Base-by-base conservation (phyloP, 2,329 filamentous ascomycete species). In the Colletotrichum zoysiae region DNA sequence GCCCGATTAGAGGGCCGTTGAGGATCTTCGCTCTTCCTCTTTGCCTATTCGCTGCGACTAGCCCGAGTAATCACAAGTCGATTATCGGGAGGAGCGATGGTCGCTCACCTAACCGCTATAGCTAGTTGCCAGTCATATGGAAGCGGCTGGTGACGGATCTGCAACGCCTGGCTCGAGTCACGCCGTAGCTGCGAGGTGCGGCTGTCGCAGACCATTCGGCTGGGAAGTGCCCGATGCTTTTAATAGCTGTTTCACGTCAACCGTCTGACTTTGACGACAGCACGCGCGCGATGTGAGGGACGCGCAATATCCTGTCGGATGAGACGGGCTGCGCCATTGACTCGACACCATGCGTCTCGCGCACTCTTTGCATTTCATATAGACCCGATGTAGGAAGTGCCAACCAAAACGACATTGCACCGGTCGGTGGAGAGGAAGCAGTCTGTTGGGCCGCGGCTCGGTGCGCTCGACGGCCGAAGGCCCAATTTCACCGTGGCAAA, bases 221-320 rank as follows among this genome's bases (percentile, higher is more conserved):
- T 60, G 69, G 59, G 44, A 53, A 38, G 55, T 61, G 46, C 30
- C 69, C 65, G 69, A 59, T 55, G 69, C 69, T 71, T 71, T 71
- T 69, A 71, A 69, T 64, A 71, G 59, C 65, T 42, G 69, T 69
- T 71, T 71, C 69, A 71, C 65, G 18, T 68, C 59, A 23, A n/a
- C 53, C 65, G 46, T 64, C 69, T 59, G 55, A 69, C 38, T 20
- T 63, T 46, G 30, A n/a, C 46, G n/a, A 26, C 65, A 69, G 16
- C 30, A 30, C 30, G 53, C 35, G 11, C n/a, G 46, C 35, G 42
- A 50, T 62, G 38, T 53, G 50, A 62, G n/a, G 42, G 68, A 71
- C 51, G 58, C 68, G 64, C 68, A 71, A 67, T 55, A 62, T 33
- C 30, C 50, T 46, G 51, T 71, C 50, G 55, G 58, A 55, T 53